Evolutionary conservation across 108 stramenopile species (phyloP), one percentile per base, ranked within the genome.

Genomic region (Fragilariopsis cylindrus): DNA sequence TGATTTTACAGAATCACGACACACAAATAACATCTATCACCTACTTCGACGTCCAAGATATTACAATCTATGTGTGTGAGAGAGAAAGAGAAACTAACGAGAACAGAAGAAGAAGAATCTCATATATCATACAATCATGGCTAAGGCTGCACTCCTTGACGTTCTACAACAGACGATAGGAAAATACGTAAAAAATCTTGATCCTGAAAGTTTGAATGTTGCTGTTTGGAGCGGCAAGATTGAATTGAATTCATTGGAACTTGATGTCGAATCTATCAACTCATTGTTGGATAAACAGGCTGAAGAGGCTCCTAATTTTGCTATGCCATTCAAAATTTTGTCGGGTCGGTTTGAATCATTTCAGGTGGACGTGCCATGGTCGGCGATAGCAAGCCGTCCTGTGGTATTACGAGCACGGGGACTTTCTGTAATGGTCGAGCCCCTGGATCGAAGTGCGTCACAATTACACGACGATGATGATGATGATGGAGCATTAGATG

Each of bases 221-320:
- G 92, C 93, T 48, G 80, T 96, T 3, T 95, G 93, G 91, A 90
- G 85, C 48, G 97, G 97, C 40, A 90, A 96, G 71, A 96, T 95
- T 72, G 93, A 92, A 53, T 82, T 96, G 43, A 78, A 84, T 41
- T 85, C 86, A 5, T 81, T 96, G 67, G 84, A 92, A 69, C 81
- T 98, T 0, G 84, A 96, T 72, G 73, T 90, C 7, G 65, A 79
- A 15, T 92, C 94, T 12, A 92, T 96, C 67, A 96, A 96, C 78
- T 64, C 82, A 60, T 88, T 91, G 79, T 70, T 95, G 8, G 77
- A 78, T 18, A 86, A 89, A 19, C 77, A 86, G 60, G 89, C 90
- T 1, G 73, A 60, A 30, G 81, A 88, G 21, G 81, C 89, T 19
- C 90, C 92, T 16, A 93, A 93, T 73, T 62, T 93, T 0, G 88